Base-by-base conservation (phyloP, 192 early-diverging fungal species). In the Phycomyces blakesleeanus region DNA sequence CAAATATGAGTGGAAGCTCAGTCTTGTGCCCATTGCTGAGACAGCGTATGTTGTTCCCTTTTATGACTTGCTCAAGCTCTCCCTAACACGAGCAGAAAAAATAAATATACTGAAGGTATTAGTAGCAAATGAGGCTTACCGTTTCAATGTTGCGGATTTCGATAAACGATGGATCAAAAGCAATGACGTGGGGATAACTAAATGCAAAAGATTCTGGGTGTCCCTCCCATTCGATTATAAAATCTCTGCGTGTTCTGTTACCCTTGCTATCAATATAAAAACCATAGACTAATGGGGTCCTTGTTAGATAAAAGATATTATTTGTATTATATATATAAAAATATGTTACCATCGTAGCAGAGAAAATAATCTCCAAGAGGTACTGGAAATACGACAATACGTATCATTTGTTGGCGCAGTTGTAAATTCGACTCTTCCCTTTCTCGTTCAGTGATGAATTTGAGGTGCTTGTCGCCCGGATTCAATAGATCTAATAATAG, bases 251-350 rank as follows among this genome's bases (percentile, higher is more conserved):
- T 42, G 89, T 79, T 21, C 91, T 76, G 53, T 87, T 82, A 37
- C 96, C 96, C 66, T 85, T 83, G 58, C 85, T 84, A 76, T 97
- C 89, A 42, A 98, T 88, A 66, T 89, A 97, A 64, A 98, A 97
- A 0, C 84, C 92, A 78, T 90, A 91, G 73, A 94, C 94, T 92
- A 42, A 57, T 41, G 22, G 18, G 24, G 29, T 24, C 18, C 8
- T 10, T n/a, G n/a, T n/a, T 18, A 14, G 44, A n/a, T n/a, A 47
- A 47, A 14, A 2, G 18, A 2, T 3, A 18, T 18, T n/a, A 18
- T 47, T 47, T 47, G 2, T 47, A 47, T 27, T 1, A 37, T 6
- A 6, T 34, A 49, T 29, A 8, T 6, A 80, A 3, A n/a, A 15
- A 18, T 11, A 86, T 72, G 89, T 70, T 80, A 90, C 89, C 86